A percentile compares a stretch with the other conserved stretches of the same genome.
Conservation (phyloP, 164 flowering plant species). For the Stephania japonica region DNA sequence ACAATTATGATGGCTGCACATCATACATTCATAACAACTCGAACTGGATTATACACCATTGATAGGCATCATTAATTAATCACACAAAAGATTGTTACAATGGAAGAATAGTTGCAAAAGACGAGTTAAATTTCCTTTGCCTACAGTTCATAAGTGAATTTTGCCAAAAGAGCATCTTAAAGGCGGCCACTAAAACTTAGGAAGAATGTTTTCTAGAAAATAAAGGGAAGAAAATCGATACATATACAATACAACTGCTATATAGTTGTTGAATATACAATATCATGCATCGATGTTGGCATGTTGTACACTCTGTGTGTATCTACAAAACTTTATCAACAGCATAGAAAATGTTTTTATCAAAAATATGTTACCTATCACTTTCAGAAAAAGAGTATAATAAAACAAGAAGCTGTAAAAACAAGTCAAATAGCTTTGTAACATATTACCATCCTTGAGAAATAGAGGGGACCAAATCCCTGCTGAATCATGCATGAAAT, state of each 20-base stretch:
- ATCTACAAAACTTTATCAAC: too few relatives aligned
- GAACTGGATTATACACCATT: not conserved
- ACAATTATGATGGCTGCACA: not conserved
- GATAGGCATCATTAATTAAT: not conserved
- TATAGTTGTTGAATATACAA: too few relatives aligned
- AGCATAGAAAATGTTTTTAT: too few relatives aligned
- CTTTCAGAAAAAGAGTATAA: too few relatives aligned
- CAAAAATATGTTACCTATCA: too few relatives aligned
- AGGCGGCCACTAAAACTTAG: not conserved
- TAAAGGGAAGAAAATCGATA: not conserved
- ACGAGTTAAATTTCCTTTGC: not conserved
- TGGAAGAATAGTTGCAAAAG: not conserved
- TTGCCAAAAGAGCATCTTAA: not conserved
- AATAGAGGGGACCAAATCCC: constrained; percentile 55
- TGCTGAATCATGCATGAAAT: constrained; percentile 66
- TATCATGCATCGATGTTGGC: too few relatives aligned
- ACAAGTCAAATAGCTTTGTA: not conserved
- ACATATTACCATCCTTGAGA: constrained; percentile 38
- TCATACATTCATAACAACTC: not conserved
- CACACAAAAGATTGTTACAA: not conserved
- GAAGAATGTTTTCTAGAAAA: not conserved
- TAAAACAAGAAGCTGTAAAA: not conserved
- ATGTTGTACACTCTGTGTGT: not conserved
- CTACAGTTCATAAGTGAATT: not conserved
- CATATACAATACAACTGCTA: not conserved